Percentiles rank a stretch among this genome's conserved stretches.
phyloP scores from a whole-genome alignment of 192 early-diverging fungal genomes.

The Bifiguratus adelaidae region DNA sequence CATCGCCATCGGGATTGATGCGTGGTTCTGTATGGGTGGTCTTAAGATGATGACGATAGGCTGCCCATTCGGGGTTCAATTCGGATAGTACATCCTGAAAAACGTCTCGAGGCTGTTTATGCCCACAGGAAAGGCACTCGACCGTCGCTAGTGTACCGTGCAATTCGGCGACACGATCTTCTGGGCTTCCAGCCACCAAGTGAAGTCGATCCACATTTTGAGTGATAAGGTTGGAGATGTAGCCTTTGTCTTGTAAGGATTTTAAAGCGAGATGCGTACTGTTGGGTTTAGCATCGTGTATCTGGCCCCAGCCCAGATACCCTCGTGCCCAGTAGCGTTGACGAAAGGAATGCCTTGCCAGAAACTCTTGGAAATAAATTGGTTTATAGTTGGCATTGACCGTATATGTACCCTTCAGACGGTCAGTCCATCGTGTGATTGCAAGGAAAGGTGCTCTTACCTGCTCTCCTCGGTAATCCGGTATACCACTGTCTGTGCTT shows the following conservation, averaged over 20 bases:
- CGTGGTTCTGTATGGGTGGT: slow-evolving; percentile 25
- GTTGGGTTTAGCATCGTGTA: slow-evolving; percentile 64
- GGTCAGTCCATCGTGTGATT: not conserved
- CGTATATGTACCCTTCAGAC: slow-evolving; percentile 44
- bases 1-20: slow-evolving; percentile 79
- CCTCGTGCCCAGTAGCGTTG: slow-evolving; percentile 91
- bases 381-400: slow-evolving; percentile 70
- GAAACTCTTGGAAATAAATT: slow-evolving; percentile 72
- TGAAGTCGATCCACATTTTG: slow-evolving; percentile 92
- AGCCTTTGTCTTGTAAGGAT: slow-evolving; percentile 28
- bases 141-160: slow-evolving; percentile 75
- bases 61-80: slow-evolving; percentile 59
- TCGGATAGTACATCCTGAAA: slow-evolving; percentile 56
- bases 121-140: slow-evolving; percentile 59
- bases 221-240: slow-evolving; percentile 58
- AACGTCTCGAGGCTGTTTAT: slow-evolving; percentile 31
- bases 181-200: slow-evolving; percentile 32
- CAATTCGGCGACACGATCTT: slow-evolving; percentile 59
- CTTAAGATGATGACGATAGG: slow-evolving; percentile 26
- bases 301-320: slow-evolving; percentile 69
- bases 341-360: slow-evolving; percentile 39
- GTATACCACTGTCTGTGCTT: slow-evolving; percentile 60
- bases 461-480: slow-evolving; percentile 75
- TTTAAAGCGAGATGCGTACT: slow-evolving; percentile 52
- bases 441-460: slow-evolving; percentile 10